A percentile compares a stretch with the other conserved stretches of the same genome.
Evolutionary conservation across 2,329 filamentous ascomycete species (phyloP).

Genomic region (Botrytis paeoniae): DNA sequence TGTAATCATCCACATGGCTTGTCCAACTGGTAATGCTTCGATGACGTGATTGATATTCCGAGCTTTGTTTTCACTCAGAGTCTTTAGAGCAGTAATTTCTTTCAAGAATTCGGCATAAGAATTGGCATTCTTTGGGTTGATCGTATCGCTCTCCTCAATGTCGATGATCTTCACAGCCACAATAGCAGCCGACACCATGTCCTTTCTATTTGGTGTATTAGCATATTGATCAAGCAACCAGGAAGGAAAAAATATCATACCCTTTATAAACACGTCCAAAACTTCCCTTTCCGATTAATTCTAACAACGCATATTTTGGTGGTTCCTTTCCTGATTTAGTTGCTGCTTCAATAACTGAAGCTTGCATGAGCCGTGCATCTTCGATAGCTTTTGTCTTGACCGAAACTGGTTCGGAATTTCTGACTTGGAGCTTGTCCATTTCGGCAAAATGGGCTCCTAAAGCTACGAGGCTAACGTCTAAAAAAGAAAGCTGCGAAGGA

Average conservation of each 20-base stretch:
- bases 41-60: slow-evolving; percentile 80
- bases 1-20: slow-evolving; percentile 83
- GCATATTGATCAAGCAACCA: neutral
- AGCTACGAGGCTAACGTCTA: slow-evolving; percentile 19
- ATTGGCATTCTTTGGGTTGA: slow-evolving; percentile 62
- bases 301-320: slow-evolving; percentile 65
- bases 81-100: slow-evolving; percentile 66
- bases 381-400: slow-evolving; percentile 45
- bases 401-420: slow-evolving; percentile 23
- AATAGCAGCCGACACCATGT: slow-evolving; percentile 44
- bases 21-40: slow-evolving; percentile 72
- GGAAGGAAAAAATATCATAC: slow-evolving; percentile 26
- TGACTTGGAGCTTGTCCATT: slow-evolving; percentile 24
- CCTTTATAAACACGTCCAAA: slow-evolving; percentile 73
- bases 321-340: slow-evolving; percentile 56
- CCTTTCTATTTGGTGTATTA: slow-evolving; percentile 29
- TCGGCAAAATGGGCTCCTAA: slow-evolving; percentile 12
- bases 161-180: slow-evolving; percentile 82
- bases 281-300: slow-evolving; percentile 72
- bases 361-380: slow-evolving; percentile 69
- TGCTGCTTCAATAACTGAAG: slow-evolving; percentile 59
- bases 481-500: slow-evolving; percentile 3
- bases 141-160: slow-evolving; percentile 71
- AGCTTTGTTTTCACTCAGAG: slow-evolving; percentile 70
- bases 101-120: slow-evolving; percentile 69